Evolutionary conservation across 257 asterid species (phyloP).

Genomic region (Asclepias syriaca): DNA sequence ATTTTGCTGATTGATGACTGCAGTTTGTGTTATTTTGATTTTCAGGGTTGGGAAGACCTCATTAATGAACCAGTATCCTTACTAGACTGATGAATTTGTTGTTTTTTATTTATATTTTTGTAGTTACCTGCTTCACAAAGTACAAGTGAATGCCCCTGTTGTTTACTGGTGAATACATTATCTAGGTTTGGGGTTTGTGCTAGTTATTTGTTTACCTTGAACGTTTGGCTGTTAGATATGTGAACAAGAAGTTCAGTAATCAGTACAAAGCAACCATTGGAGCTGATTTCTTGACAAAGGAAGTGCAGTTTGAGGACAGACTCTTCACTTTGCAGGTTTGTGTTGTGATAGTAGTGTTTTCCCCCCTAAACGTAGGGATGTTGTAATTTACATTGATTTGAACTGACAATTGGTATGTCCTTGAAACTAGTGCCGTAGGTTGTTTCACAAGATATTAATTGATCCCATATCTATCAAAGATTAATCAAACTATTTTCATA

Average conservation of each 20-base stretch:
- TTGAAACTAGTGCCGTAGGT: neutral
- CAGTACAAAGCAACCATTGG: constrained; percentile 99
- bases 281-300: constrained; percentile 97
- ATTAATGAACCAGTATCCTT: constrained; percentile 98
- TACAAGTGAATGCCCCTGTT: neutral
- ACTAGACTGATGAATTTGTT: constrained; percentile 5
- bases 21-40: constrained; percentile 18
- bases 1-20: neutral
- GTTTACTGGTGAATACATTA: neutral
- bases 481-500: neutral
- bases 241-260: constrained; percentile 94
- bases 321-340: constrained; percentile 92
- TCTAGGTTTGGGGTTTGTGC: constrained; percentile 4
- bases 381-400: neutral
- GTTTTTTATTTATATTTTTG: neutral
- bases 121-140: neutral
- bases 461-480: neutral
- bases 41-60: constrained; percentile 99
- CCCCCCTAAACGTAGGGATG: neutral
- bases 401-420: neutral
- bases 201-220: constrained; percentile 45
- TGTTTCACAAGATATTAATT: neutral
- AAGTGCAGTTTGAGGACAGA: constrained; percentile 93
- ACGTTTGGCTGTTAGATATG: constrained; percentile 59
- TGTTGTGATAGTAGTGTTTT: neutral